These are phyloP conservation scores for Sarocladium oryzae DNA, from an alignment of 2,329 filamentous ascomycete species.

Conservation along the genomic window DNA sequence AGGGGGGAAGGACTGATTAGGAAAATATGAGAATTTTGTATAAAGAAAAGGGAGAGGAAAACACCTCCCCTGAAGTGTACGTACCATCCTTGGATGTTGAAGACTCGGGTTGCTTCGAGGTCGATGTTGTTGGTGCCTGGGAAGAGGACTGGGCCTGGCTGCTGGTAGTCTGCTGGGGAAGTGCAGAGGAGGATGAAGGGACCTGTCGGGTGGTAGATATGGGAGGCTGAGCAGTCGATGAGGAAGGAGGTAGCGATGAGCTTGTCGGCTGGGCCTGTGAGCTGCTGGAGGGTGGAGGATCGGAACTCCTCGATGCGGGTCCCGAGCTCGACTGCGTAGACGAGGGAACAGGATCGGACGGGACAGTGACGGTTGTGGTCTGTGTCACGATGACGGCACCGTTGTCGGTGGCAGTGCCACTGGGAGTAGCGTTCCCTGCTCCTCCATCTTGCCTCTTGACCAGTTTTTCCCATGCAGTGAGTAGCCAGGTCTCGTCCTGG, in stretches of 20 bases:
- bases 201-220: background rate
- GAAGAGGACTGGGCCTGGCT: background rate
- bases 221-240: background rate
- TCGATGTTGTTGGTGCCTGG: background rate
- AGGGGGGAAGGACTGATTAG: slow-evolving; percentile 5
- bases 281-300: too few species aligned
- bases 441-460: slow-evolving; percentile 8
- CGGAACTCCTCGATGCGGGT: background rate
- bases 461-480: slow-evolving; percentile 5
- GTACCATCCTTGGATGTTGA: slow-evolving; percentile 1
- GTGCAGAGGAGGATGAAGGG: background rate
- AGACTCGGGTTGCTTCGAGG: background rate
- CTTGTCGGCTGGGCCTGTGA: too few species aligned
- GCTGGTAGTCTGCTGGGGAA: background rate
- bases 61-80: background rate
- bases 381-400: background rate
- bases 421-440: background rate
- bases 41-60: background rate
- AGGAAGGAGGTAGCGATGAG: background rate
- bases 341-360: background rate
- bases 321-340: background rate
- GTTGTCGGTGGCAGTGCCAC: background rate
- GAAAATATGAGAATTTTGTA: slow-evolving; percentile 2
- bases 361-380: background rate
- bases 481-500: background rate